Evolutionary conservation across 2,329 filamentous ascomycete species (phyloP).

Genomic region (Zymoseptoria ardabiliae): DNA sequence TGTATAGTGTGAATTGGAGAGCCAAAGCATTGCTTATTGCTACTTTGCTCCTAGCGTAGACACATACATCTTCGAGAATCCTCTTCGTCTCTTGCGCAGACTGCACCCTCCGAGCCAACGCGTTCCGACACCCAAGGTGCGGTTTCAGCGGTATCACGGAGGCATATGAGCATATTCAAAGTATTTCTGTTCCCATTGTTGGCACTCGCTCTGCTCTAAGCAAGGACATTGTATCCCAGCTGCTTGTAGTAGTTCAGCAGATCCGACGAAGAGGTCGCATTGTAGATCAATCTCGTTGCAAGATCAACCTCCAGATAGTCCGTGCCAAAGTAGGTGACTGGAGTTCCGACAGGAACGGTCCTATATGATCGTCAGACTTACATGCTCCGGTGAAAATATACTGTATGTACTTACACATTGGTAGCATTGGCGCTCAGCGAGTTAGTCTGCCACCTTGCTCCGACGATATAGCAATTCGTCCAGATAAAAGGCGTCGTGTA

Average conservation of each 20-base stretch:
- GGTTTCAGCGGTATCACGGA: no score
- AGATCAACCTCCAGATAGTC: constrained; percentile 9
- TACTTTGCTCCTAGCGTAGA: no score
- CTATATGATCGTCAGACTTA: neutral
- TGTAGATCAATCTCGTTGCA: constrained; percentile 7
- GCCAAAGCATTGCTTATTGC: no score
- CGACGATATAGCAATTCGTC: constrained; percentile 4
- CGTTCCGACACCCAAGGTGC: no score
- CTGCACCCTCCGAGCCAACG: no score
- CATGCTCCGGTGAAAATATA: neutral
- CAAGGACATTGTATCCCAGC: neutral
- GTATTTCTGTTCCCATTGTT: no score
- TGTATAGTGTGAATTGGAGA: no score
- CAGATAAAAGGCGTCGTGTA: constrained; percentile 4
- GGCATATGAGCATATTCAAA: no score
- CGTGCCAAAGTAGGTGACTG: constrained; percentile 4
- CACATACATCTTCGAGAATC: no score
- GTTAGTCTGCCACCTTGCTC: constrained; percentile 5
- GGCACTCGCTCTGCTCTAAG: neutral
- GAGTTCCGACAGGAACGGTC: constrained; percentile 6
- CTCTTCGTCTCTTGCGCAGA: no score
- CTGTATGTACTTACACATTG: constrained; percentile 2
- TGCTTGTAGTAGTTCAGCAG: constrained; percentile 9
- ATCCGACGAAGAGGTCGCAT: constrained; percentile 3
- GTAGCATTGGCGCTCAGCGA: constrained; percentile 3